Evolutionary conservation across 805 yeast genomes (phyloP).

Genomic region (Brettanomyces naardenensis): DNA sequence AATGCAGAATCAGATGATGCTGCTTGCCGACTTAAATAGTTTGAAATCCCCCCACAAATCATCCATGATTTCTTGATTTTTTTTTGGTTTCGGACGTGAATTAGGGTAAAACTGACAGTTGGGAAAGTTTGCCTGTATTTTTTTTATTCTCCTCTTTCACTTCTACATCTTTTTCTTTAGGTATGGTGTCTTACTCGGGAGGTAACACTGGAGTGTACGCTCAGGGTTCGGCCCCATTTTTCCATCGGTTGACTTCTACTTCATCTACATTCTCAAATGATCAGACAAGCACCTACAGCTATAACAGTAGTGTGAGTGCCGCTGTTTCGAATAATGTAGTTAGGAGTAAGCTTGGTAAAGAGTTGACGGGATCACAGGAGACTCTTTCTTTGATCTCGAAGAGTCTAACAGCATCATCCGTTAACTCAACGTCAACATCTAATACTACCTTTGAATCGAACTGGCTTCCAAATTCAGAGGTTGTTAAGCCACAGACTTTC

Average conservation of each 20-base stretch:
- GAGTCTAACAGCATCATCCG: constrained; percentile 20
- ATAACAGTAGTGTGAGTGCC: constrained; percentile 1
- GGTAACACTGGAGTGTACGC: background rate
- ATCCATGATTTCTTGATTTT: too few species aligned
- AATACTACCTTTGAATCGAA: constrained; percentile 22
- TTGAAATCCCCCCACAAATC: too few species aligned
- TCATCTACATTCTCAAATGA: constrained; percentile 1
- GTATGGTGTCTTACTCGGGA: too few species aligned
- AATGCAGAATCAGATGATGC: too few species aligned
- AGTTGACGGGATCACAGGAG: constrained; percentile 7
- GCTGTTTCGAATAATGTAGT: background rate
- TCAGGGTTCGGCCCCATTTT: background rate
- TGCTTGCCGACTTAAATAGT: too few species aligned
- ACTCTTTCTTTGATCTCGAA: constrained; percentile 15
- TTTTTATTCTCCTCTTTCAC: too few species aligned
- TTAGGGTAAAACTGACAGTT: too few species aligned
- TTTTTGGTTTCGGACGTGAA: too few species aligned
- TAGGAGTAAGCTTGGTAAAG: background rate
- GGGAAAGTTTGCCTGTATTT: too few species aligned
- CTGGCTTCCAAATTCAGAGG: constrained; percentile 27
- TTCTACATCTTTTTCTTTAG: too few species aligned
- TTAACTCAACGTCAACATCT: constrained; percentile 19
- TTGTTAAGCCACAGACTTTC: constrained; percentile 18
- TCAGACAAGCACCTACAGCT: constrained; percentile 5
- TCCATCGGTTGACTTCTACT: background rate